Percentiles rank a stretch among this genome's conserved stretches.
These are phyloP conservation scores for Clonostachys rosea DNA, from an alignment of 2,329 filamentous ascomycete genomes.

Conservation along the genomic window DNA sequence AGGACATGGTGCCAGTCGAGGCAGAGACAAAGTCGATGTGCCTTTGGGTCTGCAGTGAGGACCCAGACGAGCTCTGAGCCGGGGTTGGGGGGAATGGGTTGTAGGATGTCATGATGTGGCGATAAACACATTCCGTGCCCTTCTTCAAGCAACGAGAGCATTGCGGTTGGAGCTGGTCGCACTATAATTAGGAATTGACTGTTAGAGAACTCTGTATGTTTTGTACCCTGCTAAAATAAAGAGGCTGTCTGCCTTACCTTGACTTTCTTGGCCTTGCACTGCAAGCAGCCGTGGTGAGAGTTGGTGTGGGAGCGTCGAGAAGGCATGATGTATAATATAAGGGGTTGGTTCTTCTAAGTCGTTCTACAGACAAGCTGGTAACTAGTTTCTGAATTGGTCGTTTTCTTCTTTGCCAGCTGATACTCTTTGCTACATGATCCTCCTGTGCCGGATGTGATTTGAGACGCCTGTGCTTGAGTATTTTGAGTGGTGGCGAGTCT, in stretches of 20 bases:
- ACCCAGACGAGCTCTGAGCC: no score
- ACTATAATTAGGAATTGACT: conserved; percentile 1
- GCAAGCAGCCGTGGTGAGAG: conserved; percentile 7
- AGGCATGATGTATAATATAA: conserved; percentile 2
- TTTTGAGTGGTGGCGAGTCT: no score
- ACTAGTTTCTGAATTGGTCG: no score
- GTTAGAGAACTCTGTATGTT: not conserved
- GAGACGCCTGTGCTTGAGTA: no score
- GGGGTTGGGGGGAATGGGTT: conserved; percentile 3
- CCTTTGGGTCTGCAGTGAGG: no score
- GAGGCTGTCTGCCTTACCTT: conserved; percentile 2
- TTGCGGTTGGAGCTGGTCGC: conserved; percentile 6
- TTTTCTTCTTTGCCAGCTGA: no score
- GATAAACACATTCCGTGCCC: conserved; percentile 4
- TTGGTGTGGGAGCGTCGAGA: conserved; percentile 6
- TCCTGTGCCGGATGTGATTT: no score
- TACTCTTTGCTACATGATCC: no score
- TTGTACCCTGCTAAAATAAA: not conserved
- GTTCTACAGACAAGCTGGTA: no score
- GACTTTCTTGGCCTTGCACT: conserved; percentile 7
- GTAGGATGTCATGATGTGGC: conserved; percentile 6
- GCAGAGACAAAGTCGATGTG: no score
- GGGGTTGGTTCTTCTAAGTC: no score
- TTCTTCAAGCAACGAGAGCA: conserved; percentile 4
- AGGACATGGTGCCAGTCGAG: no score